These are phyloP conservation scores for Trypanosoma melophagium DNA, from an alignment of 208 protist species.

Conservation along the genomic window DNA sequence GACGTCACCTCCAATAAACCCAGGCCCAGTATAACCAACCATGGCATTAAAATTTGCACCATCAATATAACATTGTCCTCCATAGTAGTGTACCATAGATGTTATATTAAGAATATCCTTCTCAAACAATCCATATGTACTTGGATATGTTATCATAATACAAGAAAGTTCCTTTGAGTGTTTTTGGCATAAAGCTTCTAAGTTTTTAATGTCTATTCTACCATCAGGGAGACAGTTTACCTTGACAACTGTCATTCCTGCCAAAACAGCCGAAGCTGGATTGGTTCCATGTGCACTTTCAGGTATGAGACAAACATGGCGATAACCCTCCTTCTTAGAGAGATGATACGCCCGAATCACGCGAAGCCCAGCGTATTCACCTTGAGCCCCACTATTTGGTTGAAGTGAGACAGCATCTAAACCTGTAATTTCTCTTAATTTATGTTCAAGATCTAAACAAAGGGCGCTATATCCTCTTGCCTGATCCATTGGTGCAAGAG, in stretches of 20 bases:
- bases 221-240: slow-evolving; percentile 92
- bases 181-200: slow-evolving; percentile 88
- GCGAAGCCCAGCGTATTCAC: slow-evolving; percentile 97
- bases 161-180: slow-evolving; percentile 91
- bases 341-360: slow-evolving; percentile 81
- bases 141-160: slow-evolving; percentile 99
- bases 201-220: slow-evolving; percentile 92
- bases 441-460: slow-evolving; percentile 78
- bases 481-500: slow-evolving; percentile 94
- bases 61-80: slow-evolving; percentile 97
- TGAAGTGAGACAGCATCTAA: slow-evolving; percentile 95
- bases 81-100: slow-evolving; percentile 85
- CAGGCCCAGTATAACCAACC: slow-evolving; percentile 94
- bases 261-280: slow-evolving; percentile 95
- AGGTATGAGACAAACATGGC: slow-evolving; percentile 97
- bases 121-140: slow-evolving; percentile 98
- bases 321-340: slow-evolving; percentile 74
- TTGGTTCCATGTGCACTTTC: slow-evolving; percentile 98
- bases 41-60: slow-evolving; percentile 99
- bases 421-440: slow-evolving; percentile 93
- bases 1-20: slow-evolving; percentile 96
- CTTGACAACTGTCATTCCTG: slow-evolving; percentile 88
- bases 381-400: slow-evolving; percentile 96
- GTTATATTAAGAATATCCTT: slow-evolving; percentile 89
- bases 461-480: slow-evolving; percentile 80